Base-by-base conservation (phyloP, 2,329 filamentous ascomycete genomes). In the Cercospora zeae-maydis region DNA sequence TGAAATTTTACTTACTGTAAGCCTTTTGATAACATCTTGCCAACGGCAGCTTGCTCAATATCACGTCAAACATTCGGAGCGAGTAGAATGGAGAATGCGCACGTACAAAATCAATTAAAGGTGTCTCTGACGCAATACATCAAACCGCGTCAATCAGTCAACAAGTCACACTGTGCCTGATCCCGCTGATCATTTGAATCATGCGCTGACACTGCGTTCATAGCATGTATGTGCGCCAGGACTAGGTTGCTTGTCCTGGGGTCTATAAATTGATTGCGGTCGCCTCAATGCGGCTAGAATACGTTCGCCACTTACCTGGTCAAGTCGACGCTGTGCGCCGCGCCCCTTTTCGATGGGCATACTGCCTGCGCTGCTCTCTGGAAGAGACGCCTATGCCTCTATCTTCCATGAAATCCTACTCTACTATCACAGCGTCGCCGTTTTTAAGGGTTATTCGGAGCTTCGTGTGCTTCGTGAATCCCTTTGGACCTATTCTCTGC, bases 401-500 rank as follows among this genome's bases (percentile, higher is more conserved):
- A 42, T 56, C 58, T 74, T 97, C 93, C 62, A 95, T 84, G 31
- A 97, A 85, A 75, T 99, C 93, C n/a, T 63, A 95, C 91, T 37
- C 95, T 95, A 69, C 89, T 95, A 75, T 99, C 93, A 75, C 96
- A 99, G 58, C 90, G 84, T 68, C 90, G 89, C 70, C 91, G 88
- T 81, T 96, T 98, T 88, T 96, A 88, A 80, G 92, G 83, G 78
- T 99, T 93, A 74, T 91, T 96, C 78, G 99, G 81, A 55, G 89
- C 96, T 80, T 99, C 95, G 76, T 99, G 96, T 42, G 93, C 93
- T 81, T 99, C 95, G 72, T 92, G 91, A 75, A 97, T 90, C 75
- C 98, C 95, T 85, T 99, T 98, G 85, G 99, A 99, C 74, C 91
- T 88, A 71, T 91, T 89, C 72, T 92, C 93, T 66, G 95, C 95